These are phyloP conservation scores for Clarireedia hainanense DNA, from an alignment of 2,329 filamentous ascomycete genomes.

Conservation along the genomic window DNA sequence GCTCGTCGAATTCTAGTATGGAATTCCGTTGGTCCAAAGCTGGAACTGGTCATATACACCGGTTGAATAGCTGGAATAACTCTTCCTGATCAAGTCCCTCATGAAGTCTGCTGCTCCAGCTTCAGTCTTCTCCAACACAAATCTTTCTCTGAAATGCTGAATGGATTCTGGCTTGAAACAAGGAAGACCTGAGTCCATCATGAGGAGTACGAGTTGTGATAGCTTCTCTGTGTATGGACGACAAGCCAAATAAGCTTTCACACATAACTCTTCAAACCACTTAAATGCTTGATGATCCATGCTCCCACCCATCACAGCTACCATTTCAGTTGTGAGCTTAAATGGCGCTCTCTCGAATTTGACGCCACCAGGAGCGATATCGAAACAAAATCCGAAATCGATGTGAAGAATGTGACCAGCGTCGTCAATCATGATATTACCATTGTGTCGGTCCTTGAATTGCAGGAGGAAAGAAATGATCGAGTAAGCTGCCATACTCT, in stretches of 20 bases:
- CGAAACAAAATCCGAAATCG: conserved; percentile 99
- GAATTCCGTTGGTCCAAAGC: conserved; percentile 92
- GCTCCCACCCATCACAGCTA: conserved; percentile 94
- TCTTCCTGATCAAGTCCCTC: conserved; percentile 80
- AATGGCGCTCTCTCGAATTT: conserved; percentile 97
- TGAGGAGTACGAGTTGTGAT: conserved; percentile 80
- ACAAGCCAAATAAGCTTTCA: conserved; percentile 89
- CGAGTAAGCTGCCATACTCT: conserved; percentile 97
- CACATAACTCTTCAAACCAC: conserved; percentile 92
- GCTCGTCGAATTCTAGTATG: conserved; percentile 45
- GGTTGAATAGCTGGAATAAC: conserved; percentile 83
- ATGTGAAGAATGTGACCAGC: conserved; percentile 97
- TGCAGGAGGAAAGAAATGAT: conserved; percentile 94
- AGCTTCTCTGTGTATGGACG: conserved; percentile 84
- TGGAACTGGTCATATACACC: conserved; percentile 98
- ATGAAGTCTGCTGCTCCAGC: conserved; percentile 93
- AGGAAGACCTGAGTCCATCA: conserved; percentile 92
- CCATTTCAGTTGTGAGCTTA: conserved; percentile 96
- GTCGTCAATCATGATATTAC: conserved; percentile 99
- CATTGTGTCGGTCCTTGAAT: conserved; percentile 98
- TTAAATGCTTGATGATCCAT: conserved; percentile 81
- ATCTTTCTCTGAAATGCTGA: conserved; percentile 83
- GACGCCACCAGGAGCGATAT: conserved; percentile 93
- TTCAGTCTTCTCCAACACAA: conserved; percentile 87
- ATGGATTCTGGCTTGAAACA: conserved; percentile 98